Evolutionary conservation across 345 rosid species (phyloP).

Genomic region (Dipteronia sinensis): DNA sequence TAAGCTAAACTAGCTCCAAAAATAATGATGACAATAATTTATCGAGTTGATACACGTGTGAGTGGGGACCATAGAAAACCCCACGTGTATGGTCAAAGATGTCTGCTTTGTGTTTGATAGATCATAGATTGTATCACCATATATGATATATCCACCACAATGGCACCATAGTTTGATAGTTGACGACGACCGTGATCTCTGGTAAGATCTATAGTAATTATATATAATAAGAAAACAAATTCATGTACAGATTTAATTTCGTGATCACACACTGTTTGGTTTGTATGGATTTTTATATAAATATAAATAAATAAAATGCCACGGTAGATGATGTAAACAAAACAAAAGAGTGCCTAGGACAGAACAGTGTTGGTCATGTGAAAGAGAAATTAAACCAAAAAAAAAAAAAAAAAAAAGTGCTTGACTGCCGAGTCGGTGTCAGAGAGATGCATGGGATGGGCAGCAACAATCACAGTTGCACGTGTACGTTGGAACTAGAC

Average conservation of each 20-base stretch:
- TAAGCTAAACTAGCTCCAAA: neutral
- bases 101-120: neutral
- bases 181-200: neutral
- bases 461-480: slow-evolving; percentile 11
- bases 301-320: too few relatives aligned
- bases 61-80: neutral
- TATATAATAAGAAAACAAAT: too few relatives aligned
- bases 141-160: neutral
- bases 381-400: neutral
- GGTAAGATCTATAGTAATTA: too few relatives aligned
- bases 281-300: too few relatives aligned
- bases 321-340: neutral
- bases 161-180: too few relatives aligned
- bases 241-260: too few relatives aligned
- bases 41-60: neutral
- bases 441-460: neutral
- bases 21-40: neutral
- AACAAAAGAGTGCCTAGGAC: neutral
- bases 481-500: neutral
- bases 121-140: too few relatives aligned
- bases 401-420: too few relatives aligned
- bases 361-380: neutral
- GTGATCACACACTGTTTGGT: too few relatives aligned
- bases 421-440: neutral
- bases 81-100: slow-evolving; percentile 13